Evolutionary conservation across 176 grass and related monocot genomes (phyloP), one percentile per base, ranked within the genome.

Genomic region (Hsuehochloa calcarea): DNA sequence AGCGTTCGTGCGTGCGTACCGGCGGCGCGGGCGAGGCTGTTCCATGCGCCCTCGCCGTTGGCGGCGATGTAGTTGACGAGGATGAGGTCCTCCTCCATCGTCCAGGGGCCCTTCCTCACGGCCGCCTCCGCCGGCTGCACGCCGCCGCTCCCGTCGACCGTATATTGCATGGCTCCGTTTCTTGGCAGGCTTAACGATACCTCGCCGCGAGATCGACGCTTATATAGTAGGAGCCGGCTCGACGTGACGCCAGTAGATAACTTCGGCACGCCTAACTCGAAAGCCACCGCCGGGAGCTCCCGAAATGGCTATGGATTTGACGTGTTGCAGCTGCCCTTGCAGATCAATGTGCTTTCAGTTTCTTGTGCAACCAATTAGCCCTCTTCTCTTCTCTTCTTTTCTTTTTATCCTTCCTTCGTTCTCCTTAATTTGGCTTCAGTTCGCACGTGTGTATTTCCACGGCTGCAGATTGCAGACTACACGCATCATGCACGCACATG

Each of bases 91-190:
- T 94, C 89, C 82, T 91, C 89, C 89, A 85, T 55, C 15, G 89
- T 94, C 89, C 92, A 91, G 20, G 92, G 89, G 1, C 92, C 92
- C 56, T 94, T 89, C 64, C 92, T 83, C 54, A 89, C 87, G 26
- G 84, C 92, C 16, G 75, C 71, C 54, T 72, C 89, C 6, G 66
- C 86, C 8, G 31, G 44, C 69, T 69, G 69, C 35, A 9, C 75
- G 22, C 71, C 80, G 67, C 74, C 69, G n/a, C 22, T 27, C 23
- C 31, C 63, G 20, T 66, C 80, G 44, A 75, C 22, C 44, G 7
- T 40, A 23, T 60, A 70, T 2, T 85, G 47, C 85, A 85, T 93
- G 10, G 34, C 74, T 10, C 8, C 55, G 8, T n/a, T 23, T 9
- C 55, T 58, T 58, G 20, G 55, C 20, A 8, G 3, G 55, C 55